A percentile compares a stretch with the other conserved stretches of the same genome.
These are phyloP conservation scores for Ostreobium quekettii DNA, from an alignment of 139 green algal genomes.

Conservation along the genomic window DNA sequence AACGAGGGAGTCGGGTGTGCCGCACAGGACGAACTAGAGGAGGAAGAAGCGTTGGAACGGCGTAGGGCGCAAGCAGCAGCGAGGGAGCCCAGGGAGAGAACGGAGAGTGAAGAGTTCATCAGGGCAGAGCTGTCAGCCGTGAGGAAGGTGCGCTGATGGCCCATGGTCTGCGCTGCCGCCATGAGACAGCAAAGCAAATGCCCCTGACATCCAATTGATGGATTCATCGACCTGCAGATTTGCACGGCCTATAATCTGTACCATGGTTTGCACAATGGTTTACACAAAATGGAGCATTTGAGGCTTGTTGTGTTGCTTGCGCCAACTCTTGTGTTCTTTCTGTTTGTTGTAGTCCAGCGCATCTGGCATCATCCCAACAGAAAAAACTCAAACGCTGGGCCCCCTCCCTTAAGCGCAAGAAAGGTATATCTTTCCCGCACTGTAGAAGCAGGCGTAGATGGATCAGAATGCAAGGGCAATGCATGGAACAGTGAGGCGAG, in stretches of 20 bases:
- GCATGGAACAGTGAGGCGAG: not conserved
- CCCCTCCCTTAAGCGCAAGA: not conserved
- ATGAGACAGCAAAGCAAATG: not conserved
- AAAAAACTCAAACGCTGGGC: no score
- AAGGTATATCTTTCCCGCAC: not conserved
- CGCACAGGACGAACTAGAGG: not conserved
- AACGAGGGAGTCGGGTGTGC: no score
- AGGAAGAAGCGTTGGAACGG: not conserved
- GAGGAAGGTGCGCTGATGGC: not conserved
- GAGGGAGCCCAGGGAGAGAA: not conserved
- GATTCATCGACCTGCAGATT: not conserved
- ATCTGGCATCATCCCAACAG: no score
- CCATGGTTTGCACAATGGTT: not conserved
- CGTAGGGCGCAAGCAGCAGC: not conserved
- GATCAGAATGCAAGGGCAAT: no score
- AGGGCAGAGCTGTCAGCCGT: not conserved
- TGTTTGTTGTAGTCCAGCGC: no score
- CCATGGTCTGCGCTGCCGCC: not conserved
- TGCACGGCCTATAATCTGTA: not conserved
- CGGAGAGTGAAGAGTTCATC: conserved; percentile 7
- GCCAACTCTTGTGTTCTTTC: not conserved
- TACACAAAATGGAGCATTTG: not conserved
- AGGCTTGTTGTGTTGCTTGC: not conserved
- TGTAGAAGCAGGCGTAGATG: no score
- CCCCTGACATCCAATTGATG: not conserved